Conservation (phyloP, 768 basidiomycete genomes). For the Termitomyces sp. region DNA sequence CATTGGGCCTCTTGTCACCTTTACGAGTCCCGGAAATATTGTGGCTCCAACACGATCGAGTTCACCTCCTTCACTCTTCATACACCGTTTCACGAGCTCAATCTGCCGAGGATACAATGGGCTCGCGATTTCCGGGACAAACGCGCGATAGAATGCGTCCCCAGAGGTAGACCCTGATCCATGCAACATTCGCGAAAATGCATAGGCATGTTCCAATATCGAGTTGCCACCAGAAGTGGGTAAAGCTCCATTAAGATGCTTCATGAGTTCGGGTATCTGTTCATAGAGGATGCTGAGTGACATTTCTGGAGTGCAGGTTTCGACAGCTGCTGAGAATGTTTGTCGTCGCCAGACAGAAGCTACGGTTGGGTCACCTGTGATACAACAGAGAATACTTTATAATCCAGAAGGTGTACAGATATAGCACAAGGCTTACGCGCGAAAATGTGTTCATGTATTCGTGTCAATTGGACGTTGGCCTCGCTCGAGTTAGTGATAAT, state of each 20-base stretch:
- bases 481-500: slow-evolving; percentile 85
- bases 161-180: slow-evolving; percentile 55
- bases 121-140: slow-evolving; percentile 79
- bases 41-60: slow-evolving; percentile 76
- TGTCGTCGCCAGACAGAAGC: slow-evolving; percentile 88
- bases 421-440: slow-evolving; percentile 49
- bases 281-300: slow-evolving; percentile 63
- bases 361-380: slow-evolving; percentile 78
- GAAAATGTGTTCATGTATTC: slow-evolving; percentile 88
- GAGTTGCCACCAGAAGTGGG: slow-evolving; percentile 44
- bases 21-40: slow-evolving; percentile 85
- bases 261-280: slow-evolving; percentile 63
- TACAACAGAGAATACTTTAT: slow-evolving; percentile 23
- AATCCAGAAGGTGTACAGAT: not conserved
- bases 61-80: slow-evolving; percentile 72
- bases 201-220: slow-evolving; percentile 70
- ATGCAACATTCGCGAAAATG: slow-evolving; percentile 86
- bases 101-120: slow-evolving; percentile 74
- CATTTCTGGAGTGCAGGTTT: slow-evolving; percentile 70
- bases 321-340: slow-evolving; percentile 85
- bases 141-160: slow-evolving; percentile 83
- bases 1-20: slow-evolving; percentile 50
- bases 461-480: slow-evolving; percentile 78
- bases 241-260: slow-evolving; percentile 41
- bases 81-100: slow-evolving; percentile 80